Percentiles rank a stretch among this genome's conserved stretches.
phyloP scores from a whole-genome alignment of 2,329 filamentous ascomycete species.

The Fusarium poae region DNA sequence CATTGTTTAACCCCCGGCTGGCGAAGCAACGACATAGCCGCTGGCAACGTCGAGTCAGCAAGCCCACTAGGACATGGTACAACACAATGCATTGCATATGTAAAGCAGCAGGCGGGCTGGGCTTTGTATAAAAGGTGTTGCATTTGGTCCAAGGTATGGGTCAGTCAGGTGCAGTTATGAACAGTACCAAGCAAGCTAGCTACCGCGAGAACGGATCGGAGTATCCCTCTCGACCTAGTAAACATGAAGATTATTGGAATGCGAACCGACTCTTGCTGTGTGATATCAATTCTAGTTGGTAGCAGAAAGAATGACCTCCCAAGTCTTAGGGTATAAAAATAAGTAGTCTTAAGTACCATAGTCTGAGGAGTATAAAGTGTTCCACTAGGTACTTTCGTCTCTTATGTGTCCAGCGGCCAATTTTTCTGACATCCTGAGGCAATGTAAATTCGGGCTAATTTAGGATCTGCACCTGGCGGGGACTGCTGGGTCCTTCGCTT shows the following conservation, averaged over 20 bases:
- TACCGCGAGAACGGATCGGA: constrained; percentile 34
- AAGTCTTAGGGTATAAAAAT: too few relatives aligned
- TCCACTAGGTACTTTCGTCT: too few relatives aligned
- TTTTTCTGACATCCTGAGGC: too few relatives aligned
- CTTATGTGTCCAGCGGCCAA: too few relatives aligned
- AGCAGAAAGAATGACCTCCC: too few relatives aligned
- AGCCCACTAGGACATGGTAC: constrained; percentile 8
- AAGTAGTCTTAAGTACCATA: too few relatives aligned
- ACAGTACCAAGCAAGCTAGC: constrained; percentile 36
- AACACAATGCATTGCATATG: constrained; percentile 24
- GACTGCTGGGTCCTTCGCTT: constrained; percentile 9
- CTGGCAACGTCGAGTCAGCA: constrained; percentile 23
- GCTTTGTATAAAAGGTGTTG: constrained; percentile 22
- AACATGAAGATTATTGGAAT: constrained; percentile 50
- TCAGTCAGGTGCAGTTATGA: constrained; percentile 36
- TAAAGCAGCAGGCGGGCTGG: constrained; percentile 19
- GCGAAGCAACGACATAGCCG: constrained; percentile 24
- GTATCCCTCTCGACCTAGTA: constrained; percentile 38
- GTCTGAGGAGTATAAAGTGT: too few relatives aligned
- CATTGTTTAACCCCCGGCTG: constrained; percentile 18
- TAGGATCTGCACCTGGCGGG: constrained; percentile 17
- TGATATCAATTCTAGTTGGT: constrained; percentile 5
- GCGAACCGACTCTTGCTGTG: constrained; percentile 13
- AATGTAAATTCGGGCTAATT: constrained; percentile 14
- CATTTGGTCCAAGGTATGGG: constrained; percentile 31